Evolutionary conservation across 257 asterid genomes (phyloP).

Genomic region (Eucommia ulmoides): DNA sequence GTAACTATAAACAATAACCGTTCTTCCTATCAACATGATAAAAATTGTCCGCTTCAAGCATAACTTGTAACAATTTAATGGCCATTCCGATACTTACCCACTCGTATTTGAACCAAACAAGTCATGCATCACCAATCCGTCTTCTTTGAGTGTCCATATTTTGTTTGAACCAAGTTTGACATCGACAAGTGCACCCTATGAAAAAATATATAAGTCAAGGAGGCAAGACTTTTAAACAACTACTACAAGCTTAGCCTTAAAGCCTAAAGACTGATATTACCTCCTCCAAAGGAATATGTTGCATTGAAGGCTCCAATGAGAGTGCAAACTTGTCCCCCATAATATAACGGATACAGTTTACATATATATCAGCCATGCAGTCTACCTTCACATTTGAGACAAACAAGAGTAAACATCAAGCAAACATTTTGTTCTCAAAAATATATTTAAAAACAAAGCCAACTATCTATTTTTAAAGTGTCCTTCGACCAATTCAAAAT

Average conservation of each 20-base stretch:
- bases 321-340: slow-evolving; percentile 42
- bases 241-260: background rate
- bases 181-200: slow-evolving; percentile 62
- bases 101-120: slow-evolving; percentile 24
- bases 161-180: slow-evolving; percentile 50
- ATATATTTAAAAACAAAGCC: background rate
- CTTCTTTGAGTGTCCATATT: slow-evolving; percentile 79
- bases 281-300: slow-evolving; percentile 49
- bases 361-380: slow-evolving; percentile 31
- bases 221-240: background rate
- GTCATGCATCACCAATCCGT: slow-evolving; percentile 51
- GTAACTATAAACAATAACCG: too few species aligned
- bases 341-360: slow-evolving; percentile 35
- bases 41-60: too few species aligned
- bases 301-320: slow-evolving; percentile 33
- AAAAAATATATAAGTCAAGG: slow-evolving; percentile 11
- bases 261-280: slow-evolving; percentile 16
- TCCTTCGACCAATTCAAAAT: too few species aligned
- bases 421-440: background rate
- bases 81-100: slow-evolving; percentile 65
- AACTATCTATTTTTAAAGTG: too few species aligned
- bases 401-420: background rate
- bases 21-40: background rate
- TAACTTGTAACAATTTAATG: too few species aligned
- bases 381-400: slow-evolving; percentile 37